Evolutionary conservation across 73 alveolate genomes (phyloP), one percentile per base, ranked within the genome.

Genomic region (Stentor coeruleus): DNA sequence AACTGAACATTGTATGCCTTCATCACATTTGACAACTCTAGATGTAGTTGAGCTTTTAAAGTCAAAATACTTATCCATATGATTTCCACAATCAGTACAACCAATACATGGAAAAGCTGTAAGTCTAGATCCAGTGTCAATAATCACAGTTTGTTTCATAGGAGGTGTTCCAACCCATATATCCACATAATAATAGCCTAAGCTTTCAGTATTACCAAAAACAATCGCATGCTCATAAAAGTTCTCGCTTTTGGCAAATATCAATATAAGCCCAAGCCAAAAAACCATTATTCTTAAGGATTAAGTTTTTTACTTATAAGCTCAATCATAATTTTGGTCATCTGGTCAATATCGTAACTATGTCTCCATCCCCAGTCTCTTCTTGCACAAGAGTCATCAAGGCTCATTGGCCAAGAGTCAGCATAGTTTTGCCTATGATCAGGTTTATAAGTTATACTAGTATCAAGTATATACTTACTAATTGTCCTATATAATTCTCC

Each of bases 71-170:
- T 73, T 40, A 42, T 89, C 80, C 30, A 85, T 2, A 86, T 95
- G 99, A 0, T 74, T 84, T 39, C 99, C 98, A 75, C 99, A 94
- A 35, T 77, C 59, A 3, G 35, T 59, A 79, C 93, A 82, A 11
- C 88, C 86, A 38, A 80, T 81, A 80, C 99, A 95, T 58, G 99
- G 99, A 39, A 95, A 86, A 1, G 98, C 95, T 15, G 98, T 91
- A 49, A 95, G 83, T 3, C 95, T 72, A 58, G 94, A 81, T 15
- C 98, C 99, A 28, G 99, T 95, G 80, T 95, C 99, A 33, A 95
- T 84, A 39, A 95, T 95, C 55, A 93, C 91, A 6, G 98, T 81
- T 85, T 95, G 93, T 58, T 76, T 86, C 82, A 88, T 59, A 58
- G 84, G 89, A 74, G 90, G 90, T 37, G 89, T 76, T 35, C 99